Evolutionary conservation across 495 filamentous ascomycete species (phyloP), one percentile per base, ranked within the genome.

Genomic region (Neurospora sp.): DNA sequence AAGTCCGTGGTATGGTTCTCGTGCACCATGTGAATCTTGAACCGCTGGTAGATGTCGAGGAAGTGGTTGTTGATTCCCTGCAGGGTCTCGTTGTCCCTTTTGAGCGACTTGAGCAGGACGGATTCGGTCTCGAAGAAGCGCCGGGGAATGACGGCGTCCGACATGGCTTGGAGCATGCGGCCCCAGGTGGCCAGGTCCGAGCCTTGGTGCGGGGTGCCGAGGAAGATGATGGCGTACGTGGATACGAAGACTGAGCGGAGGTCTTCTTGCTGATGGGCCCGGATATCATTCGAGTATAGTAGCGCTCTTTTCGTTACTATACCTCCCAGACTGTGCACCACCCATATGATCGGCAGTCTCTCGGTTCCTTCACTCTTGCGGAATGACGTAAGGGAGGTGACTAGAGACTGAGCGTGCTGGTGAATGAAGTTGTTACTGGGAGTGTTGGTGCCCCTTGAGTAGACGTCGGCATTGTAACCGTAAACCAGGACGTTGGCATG

Each of bases 121-220:
- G 88, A 83, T 60, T 94, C 91, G 0, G 88, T 87, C 44, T 95
- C 91, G 73, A 95, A 85, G 73, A 93, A 83, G 70, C 88, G 89
- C 79, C 87, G 91, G 0, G 93, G 92, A 31, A 94, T 81, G 23
- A 94, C 87, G 1, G 88, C 88, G 39, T 86, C 86, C 75, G 90
- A 91, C 80, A 96, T 92, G 71, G 88, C 87, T 78, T 95, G 91
- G 62, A 94, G 82, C 73, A 93, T 84, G 10, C 88, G 83, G 4
- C 92, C 93, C 92, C 92, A 95, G 81, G 88, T 88, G 9, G 93
- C 93, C 16, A 92, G 78, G 75, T 93, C 91, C 4, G 93, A 89
- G 0, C 93, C 93, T 66, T 88, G 90, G 78, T 97, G 93, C 10
- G 93, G 93, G n/a, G 93, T 96, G 23, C 93, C 93, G 39, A 97